These are phyloP conservation scores for Ophiorrhiza pumila DNA, from an alignment of 257 asterid species.

Conservation along the genomic window DNA sequence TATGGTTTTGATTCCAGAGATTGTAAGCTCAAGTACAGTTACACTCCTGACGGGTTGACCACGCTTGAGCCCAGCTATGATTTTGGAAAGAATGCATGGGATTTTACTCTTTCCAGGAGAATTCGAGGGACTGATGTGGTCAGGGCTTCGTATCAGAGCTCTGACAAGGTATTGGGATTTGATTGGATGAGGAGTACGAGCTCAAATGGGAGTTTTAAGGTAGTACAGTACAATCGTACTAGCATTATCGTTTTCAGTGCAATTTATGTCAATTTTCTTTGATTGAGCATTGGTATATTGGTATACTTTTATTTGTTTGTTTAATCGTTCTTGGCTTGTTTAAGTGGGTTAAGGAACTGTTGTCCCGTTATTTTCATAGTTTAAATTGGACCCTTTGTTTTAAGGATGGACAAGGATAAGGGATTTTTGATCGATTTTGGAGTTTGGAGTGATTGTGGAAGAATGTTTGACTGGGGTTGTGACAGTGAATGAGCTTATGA, in stretches of 20 bases:
- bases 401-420: too few relatives aligned
- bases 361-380: background rate
- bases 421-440: background rate
- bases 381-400: background rate
- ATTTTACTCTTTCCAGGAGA: conserved; percentile 26
- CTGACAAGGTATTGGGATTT: conserved; percentile 29
- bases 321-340: background rate
- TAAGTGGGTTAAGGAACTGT: background rate
- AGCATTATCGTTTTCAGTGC: too few relatives aligned
- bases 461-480: background rate
- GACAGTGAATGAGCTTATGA: background rate
- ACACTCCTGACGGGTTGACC: conserved; percentile 24
- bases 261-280: background rate
- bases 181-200: conserved; percentile 26
- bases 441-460: background rate
- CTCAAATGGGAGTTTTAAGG: conserved; percentile 30
- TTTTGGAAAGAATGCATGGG: conserved; percentile 33
- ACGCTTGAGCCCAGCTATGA: conserved; percentile 40
- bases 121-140: conserved; percentile 25
- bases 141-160: conserved; percentile 32
- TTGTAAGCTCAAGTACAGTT: conserved; percentile 31
- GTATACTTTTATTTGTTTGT: background rate
- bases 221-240: background rate
- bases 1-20: conserved; percentile 23
- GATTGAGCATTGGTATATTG: background rate